Base-by-base conservation (phyloP, 306 rosid genomes). In the Dicorynia guianensis region DNA sequence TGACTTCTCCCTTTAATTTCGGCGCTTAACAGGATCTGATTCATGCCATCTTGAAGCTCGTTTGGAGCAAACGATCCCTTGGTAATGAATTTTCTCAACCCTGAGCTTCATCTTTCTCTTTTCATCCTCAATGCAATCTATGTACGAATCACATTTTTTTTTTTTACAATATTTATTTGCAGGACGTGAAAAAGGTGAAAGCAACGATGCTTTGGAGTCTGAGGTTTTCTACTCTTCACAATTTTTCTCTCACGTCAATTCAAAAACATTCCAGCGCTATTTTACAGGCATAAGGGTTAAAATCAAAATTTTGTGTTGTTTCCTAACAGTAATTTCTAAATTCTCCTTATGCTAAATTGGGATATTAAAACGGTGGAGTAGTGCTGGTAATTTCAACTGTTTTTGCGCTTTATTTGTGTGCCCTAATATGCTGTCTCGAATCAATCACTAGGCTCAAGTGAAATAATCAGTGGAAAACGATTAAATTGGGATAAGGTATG, bases 31-130 rank as follows among this genome's bases (percentile, higher is more conserved):
- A 95, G 98, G 94, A 85, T 77, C 79, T 92, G 63, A 85, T 95
- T 54, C 85, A 81, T 74, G 85, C 88, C 69, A 82, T 95, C 80
- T 82, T 95, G 89, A 94, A 90, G 95, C 88, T 78, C 74, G 80
- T 90, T 40, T 95, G 92, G 96, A 80, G 78, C 75, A 74, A 78
- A 78, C 86, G 88, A 85, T 85, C 91, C 48, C 81, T 86, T 34
- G 96, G 98, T 94, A 54, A 10, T 68, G 30, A 4, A 14, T 40
- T 56, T 52, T 42, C 18, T 43, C 67, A 56, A 25, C 52, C 71
- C 33, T 34, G 48, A 46, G 3, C 38, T 18, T 46, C 70, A 11
- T 11, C 17, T 1, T 52, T 62, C 44, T 15, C 50, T 11, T 46
- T 4, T 19, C 35, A 40, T 30, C 40, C 15, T 19, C 33, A 8